Base-by-base conservation (phyloP, 768 basidiomycete genomes). In the Boletus reticuloceps region DNA sequence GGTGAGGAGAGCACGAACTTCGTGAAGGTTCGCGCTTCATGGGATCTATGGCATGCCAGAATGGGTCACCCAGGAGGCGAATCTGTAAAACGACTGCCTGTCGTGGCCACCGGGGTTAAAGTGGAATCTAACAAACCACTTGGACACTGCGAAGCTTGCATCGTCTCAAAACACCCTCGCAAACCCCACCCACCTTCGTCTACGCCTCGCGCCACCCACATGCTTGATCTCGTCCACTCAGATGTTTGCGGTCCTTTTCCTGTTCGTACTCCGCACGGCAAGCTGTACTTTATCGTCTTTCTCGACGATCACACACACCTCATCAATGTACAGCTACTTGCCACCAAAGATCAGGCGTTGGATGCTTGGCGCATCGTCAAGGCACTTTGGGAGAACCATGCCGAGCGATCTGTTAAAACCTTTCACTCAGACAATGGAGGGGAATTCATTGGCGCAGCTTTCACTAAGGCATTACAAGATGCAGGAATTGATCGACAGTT, bases 161-260 rank as follows among this genome's bases (percentile, higher is more conserved):
- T 50, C 1, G 9, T 50, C 2, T 1, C 38, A 4, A 50, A 50
- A 6, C 11, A 50, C 8, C 51, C 49, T 4, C 10, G 19, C 8
- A 9, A 36, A 2, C 47, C 53, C 0, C 29, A 48, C 16, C 42
- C 19, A 0, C 16, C 50, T 0, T 60, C 53, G 1, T n/a, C 10
- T 0, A 3, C 4, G 1, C 12, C 29, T 0, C 34, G 38, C 6
- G 62, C 64, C 0, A 6, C 13, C 0, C 7, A 50, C 0, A 29
- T 67, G 13, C 60, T 67, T 2, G 62, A 69, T 0, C 54, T 69
- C 1, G 46, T 71, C 0, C 71, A 72, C 19, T 61, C 65, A n/a
- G 66, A 70, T 19, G 47, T 60, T 0, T 69, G 63, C 47, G 69
- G 68, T 0, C 70, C 68, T 0, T 71, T 64, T 17, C 64, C 64